Evolutionary conservation across 2,329 filamentous ascomycete species (phyloP).

Genomic region (Ophiostoma pallidulum): DNA sequence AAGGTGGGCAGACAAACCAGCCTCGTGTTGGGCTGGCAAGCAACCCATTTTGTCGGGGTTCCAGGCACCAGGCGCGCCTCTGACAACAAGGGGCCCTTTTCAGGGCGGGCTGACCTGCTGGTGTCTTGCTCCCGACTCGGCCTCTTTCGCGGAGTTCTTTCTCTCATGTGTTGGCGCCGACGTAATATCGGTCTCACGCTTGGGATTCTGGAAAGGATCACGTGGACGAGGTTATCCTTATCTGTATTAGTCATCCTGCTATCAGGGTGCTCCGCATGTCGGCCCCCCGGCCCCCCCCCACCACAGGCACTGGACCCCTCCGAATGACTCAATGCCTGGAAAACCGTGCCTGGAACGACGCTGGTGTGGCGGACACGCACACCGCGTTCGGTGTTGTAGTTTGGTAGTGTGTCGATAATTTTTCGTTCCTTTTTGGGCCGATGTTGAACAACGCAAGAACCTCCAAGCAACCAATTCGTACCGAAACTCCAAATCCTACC

Average conservation of each 20-base stretch:
- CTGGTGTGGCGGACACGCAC: constrained; percentile 1
- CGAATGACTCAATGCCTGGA: constrained; percentile 8
- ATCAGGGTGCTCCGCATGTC: constrained; percentile 9
- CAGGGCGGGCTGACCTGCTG: too few relatives aligned
- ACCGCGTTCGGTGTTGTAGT: constrained; percentile 4
- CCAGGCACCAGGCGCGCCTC: not conserved
- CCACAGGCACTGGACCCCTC: constrained; percentile 8
- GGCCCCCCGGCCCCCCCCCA: constrained; percentile 7
- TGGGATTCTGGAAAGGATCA: too few relatives aligned
- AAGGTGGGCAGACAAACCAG: not conserved
- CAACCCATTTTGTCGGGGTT: constrained; percentile 2
- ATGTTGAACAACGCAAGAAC: not conserved
- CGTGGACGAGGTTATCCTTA: too few relatives aligned
- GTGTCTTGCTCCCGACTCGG: too few relatives aligned
- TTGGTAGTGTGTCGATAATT: constrained; percentile 4
- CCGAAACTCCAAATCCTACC: not conserved
- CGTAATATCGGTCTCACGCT: too few relatives aligned
- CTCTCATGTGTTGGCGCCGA: too few relatives aligned
- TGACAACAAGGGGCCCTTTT: not conserved
- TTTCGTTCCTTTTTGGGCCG: not conserved
- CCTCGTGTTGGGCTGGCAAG: constrained; percentile 4
- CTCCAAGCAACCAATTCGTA: constrained; percentile 1
- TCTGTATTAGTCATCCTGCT: not conserved
- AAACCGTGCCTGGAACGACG: constrained; percentile 3
- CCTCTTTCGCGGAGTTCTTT: too few relatives aligned